Evolutionary conservation across 768 basidiomycete species (phyloP).

Genomic region (Dioszegia hungarica): DNA sequence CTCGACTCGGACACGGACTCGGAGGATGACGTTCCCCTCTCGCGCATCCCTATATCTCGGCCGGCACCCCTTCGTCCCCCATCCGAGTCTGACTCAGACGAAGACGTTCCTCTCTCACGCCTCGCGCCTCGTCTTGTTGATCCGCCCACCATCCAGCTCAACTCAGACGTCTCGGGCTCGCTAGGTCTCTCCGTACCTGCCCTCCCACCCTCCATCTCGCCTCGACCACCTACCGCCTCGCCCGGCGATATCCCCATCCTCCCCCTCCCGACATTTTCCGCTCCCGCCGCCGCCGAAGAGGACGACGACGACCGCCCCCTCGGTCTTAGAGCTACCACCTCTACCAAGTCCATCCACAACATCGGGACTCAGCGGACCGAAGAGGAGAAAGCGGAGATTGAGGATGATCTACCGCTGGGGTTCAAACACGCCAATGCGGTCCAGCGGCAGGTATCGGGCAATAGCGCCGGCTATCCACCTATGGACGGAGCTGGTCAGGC

Average conservation of each 20-base stretch:
- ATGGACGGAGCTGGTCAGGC: background rate
- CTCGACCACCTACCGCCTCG: background rate
- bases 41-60: background rate
- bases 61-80: background rate
- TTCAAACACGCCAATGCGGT: conserved; percentile 27
- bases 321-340: conserved; percentile 21
- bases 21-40: conserved; percentile 10
- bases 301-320: conserved; percentile 47
- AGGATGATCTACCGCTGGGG: conserved; percentile 46
- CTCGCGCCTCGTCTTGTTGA: conserved; percentile 11
- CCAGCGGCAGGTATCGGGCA: background rate
- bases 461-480: background rate
- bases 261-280: background rate
- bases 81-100: conserved; percentile 18
- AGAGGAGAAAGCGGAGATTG: conserved; percentile 13
- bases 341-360: background rate
- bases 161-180: conserved; percentile 5
- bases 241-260: background rate
- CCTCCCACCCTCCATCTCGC: conserved; percentile 7
- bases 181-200: conserved; percentile 3
- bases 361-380: background rate
- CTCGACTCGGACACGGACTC: conserved; percentile 4
- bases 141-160: background rate
- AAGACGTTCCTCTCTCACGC: conserved; percentile 38
- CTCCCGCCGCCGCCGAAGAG: conserved; percentile 9